Percentiles rank a stretch among this genome's conserved stretches.
Conservation (phyloP, 2,329 filamentous ascomycete genomes). For the Myriosclerotinia scirpicola region DNA sequence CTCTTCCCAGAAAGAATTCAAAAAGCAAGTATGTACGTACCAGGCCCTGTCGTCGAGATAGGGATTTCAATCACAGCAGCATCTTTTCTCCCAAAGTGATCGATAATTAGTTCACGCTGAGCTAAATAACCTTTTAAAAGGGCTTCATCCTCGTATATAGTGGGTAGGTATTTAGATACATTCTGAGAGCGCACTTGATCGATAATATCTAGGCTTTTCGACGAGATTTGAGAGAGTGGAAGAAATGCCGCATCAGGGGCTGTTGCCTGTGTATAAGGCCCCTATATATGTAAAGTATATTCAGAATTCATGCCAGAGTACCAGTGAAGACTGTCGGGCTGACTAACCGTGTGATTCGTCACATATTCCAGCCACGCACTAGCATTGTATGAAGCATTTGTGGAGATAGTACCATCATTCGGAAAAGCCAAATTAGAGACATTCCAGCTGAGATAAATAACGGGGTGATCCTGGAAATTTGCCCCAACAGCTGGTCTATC, state of each 20-base stretch:
- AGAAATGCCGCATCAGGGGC: slow-evolving; percentile 3
- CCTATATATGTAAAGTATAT: not conserved
- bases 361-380: slow-evolving; percentile 12
- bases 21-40: too few relatives aligned
- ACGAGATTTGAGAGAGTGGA: not conserved
- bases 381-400: slow-evolving; percentile 10
- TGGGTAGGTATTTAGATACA: not conserved
- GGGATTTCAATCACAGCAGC: slow-evolving; percentile 1
- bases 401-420: not conserved
- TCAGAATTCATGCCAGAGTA: not conserved
- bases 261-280: slow-evolving; percentile 5
- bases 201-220: slow-evolving; percentile 12
- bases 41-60: not conserved
- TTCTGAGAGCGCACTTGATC: slow-evolving; percentile 6
- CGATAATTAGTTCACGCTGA: not conserved
- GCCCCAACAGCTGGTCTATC: slow-evolving; percentile 35
- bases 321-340: not conserved
- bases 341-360: slow-evolving; percentile 4
- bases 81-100: slow-evolving; percentile 1
- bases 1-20: too few relatives aligned
- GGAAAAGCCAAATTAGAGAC: slow-evolving; percentile 3
- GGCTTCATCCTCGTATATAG: slow-evolving; percentile 9
- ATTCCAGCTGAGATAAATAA: not conserved
- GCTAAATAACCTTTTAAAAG: slow-evolving; percentile 11
- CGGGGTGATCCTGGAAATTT: slow-evolving; percentile 41